Conservation (phyloP, 2,329 filamentous ascomycete genomes). For the Sclerotinia trifoliorum region DNA sequence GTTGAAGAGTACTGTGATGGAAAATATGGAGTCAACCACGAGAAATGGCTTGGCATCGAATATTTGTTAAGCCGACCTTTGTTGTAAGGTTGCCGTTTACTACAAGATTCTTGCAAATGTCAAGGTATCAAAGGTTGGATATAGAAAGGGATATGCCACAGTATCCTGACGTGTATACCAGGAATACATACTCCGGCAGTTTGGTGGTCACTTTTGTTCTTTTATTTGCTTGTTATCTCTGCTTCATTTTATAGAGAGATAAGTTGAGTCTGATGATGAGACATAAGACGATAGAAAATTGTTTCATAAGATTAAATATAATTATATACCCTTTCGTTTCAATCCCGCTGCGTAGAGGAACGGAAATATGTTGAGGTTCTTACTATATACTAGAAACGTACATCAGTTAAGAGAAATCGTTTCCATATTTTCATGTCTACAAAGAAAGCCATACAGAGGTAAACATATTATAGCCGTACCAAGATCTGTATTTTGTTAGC, state of each 20-base stretch:
- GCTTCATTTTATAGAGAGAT: neutral
- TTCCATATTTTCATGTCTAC: neutral
- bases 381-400: neutral
- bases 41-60: constrained; percentile 1
- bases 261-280: neutral
- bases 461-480: neutral
- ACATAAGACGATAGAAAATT: neutral
- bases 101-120: neutral
- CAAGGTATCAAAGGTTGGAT: neutral
- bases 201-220: neutral
- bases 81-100: neutral
- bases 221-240: neutral
- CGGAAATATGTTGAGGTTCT: neutral
- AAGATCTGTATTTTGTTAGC: neutral
- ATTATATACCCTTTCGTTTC: neutral
- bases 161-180: neutral
- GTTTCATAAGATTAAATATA: neutral
- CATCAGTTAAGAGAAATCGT: neutral
- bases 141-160: neutral
- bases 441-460: neutral
- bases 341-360: neutral
- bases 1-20: neutral
- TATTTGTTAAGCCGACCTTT: neutral
- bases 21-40: neutral
- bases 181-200: neutral